Evolutionary conservation across 1,284 basidiomycete species (phyloP).

Genomic region (Tilletiopsis washingtonensis): DNA sequence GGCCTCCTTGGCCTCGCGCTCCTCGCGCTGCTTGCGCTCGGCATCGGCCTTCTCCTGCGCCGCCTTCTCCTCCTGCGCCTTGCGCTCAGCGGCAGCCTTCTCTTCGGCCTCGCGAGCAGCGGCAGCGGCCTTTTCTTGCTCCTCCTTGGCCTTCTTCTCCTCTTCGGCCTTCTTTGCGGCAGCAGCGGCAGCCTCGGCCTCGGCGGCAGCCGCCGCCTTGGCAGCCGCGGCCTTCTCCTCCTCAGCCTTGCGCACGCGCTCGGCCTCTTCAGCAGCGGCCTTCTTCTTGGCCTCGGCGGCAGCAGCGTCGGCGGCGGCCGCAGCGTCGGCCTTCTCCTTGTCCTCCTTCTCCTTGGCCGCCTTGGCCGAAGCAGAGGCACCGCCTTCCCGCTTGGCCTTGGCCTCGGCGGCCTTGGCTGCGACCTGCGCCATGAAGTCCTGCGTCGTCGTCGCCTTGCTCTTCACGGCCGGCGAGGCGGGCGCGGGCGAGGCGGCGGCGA

Average conservation of each 20-base stretch:
- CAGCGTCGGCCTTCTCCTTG: slow-evolving; percentile 7
- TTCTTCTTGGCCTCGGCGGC: slow-evolving; percentile 10
- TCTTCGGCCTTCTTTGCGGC: slow-evolving; percentile 1
- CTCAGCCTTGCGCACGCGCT: slow-evolving; percentile 14
- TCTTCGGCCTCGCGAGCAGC: slow-evolving; percentile 17
- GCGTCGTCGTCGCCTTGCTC: slow-evolving; percentile 27
- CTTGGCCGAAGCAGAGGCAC: not conserved
- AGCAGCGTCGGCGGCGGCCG: slow-evolving; percentile 1
- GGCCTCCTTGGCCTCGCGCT: slow-evolving; percentile 46
- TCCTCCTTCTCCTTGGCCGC: slow-evolving; percentile 6
- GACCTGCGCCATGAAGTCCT: slow-evolving; percentile 36
- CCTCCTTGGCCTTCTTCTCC: slow-evolving; percentile 4
- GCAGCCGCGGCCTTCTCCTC: slow-evolving; percentile 21
- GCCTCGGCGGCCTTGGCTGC: slow-evolving; percentile 26
- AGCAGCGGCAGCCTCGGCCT: slow-evolving; percentile 4
- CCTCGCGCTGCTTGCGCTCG: slow-evolving; percentile 31
- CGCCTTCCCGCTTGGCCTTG: slow-evolving; percentile 17
- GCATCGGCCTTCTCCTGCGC: slow-evolving; percentile 52
- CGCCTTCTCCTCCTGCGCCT: slow-evolving; percentile 13
- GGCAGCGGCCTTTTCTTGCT: slow-evolving; percentile 4
- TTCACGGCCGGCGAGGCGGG: not conserved
- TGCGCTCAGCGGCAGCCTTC: slow-evolving; percentile 11
- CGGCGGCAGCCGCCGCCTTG: slow-evolving; percentile 10
- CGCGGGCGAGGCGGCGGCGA: slow-evolving; percentile 13
- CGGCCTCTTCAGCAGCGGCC: slow-evolving; percentile 16